Evolutionary conservation across 2,329 filamentous ascomycete genomes (phyloP).

Genomic region (Corinectria fuckeliana): DNA sequence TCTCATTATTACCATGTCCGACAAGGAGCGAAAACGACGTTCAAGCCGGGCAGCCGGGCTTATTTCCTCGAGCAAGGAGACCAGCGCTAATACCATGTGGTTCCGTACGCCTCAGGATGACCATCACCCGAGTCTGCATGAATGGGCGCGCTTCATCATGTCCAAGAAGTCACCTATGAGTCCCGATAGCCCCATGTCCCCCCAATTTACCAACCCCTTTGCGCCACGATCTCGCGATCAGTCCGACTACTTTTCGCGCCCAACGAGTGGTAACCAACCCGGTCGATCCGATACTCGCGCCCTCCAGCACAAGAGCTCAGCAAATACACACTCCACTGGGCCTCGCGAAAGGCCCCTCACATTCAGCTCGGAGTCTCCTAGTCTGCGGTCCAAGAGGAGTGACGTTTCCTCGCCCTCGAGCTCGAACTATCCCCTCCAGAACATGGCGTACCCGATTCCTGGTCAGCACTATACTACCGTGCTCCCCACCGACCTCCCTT

Average conservation of each 20-base stretch:
- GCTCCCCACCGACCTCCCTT: constrained; percentile 62
- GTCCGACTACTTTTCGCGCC: constrained; percentile 51
- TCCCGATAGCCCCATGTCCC: constrained; percentile 60
- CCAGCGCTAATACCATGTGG: constrained; percentile 56
- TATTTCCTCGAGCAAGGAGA: constrained; percentile 57
- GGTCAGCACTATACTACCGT: constrained; percentile 59
- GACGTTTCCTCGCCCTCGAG: constrained; percentile 67
- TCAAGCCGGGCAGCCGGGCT: constrained; percentile 68
- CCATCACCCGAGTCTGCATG: constrained; percentile 57
- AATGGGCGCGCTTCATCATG: constrained; percentile 65
- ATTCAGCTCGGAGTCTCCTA: constrained; percentile 64
- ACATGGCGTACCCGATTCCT: constrained; percentile 47
- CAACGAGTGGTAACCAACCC: constrained; percentile 51
- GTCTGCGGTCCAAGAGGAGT: constrained; percentile 66
- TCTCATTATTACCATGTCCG: constrained; percentile 62
- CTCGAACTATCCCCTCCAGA: constrained; percentile 50
- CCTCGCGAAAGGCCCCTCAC: constrained; percentile 57
- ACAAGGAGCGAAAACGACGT: constrained; percentile 68
- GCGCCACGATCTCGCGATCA: constrained; percentile 49
- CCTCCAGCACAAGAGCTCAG: constrained; percentile 57
- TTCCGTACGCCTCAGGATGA: constrained; percentile 64
- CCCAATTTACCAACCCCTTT: constrained; percentile 62
- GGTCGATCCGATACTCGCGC: constrained; percentile 41
- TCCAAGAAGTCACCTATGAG: constrained; percentile 53
- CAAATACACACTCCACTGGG: constrained; percentile 55